Conservation (phyloP, 2,329 filamentous ascomycete genomes). For the Neopestalotiopsis rosae region DNA sequence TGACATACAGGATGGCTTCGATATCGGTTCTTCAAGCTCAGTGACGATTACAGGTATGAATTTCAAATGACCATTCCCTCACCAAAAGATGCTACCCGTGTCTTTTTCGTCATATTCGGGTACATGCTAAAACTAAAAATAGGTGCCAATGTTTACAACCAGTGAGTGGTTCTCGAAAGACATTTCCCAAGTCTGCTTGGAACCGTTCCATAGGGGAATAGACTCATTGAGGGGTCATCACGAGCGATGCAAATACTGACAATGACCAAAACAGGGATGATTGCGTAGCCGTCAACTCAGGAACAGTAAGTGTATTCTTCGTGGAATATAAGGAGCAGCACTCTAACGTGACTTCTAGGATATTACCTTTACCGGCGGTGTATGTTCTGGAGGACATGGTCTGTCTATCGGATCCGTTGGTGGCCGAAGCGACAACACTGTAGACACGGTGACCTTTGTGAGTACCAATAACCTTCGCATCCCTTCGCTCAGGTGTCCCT, state of each 20-base stretch:
- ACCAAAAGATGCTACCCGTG: no score
- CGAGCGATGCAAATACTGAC: neutral
- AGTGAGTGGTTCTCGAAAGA: constrained; percentile 33
- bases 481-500: no score
- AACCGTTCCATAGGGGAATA: neutral
- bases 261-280: constrained; percentile 38
- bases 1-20: constrained; percentile 54
- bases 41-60: constrained; percentile 48
- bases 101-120: no score
- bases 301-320: constrained; percentile 29
- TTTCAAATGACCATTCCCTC: no score
- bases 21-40: constrained; percentile 54
- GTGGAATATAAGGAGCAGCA: no score
- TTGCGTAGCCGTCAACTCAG: constrained; percentile 63
- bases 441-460: constrained; percentile 53
- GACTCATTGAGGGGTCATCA: neutral
- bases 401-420: constrained; percentile 51
- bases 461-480: no score
- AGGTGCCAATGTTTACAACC: constrained; percentile 61
- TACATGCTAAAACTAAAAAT: no score
- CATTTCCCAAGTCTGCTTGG: neutral
- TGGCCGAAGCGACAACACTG: constrained; percentile 56
- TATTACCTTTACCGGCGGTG: constrained; percentile 50
- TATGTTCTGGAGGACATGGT: constrained; percentile 51
- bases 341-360: constrained; percentile 24